Evolutionary conservation across 2,329 filamentous ascomycete genomes (phyloP).

Genomic region (Claviceps humidiphila): DNA sequence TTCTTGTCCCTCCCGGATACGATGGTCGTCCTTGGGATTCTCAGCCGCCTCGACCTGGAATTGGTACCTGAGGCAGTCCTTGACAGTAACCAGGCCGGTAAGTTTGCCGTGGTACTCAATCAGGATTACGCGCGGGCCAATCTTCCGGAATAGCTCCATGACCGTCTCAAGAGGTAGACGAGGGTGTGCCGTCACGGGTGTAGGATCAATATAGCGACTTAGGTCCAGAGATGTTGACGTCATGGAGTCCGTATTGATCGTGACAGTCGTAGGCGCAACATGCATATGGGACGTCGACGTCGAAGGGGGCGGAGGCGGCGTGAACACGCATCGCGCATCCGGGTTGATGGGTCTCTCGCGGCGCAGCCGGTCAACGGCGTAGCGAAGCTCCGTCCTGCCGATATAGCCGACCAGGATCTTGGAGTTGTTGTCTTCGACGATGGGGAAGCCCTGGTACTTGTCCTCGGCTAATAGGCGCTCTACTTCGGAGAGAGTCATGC

Average conservation of each 20-base stretch:
- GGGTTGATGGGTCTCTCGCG: conserved; percentile 54
- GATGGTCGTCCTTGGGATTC: conserved; percentile 48
- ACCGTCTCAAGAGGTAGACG: conserved; percentile 87
- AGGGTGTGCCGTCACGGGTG: conserved; percentile 82
- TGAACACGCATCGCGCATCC: conserved; percentile 62
- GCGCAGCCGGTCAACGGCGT: conserved; percentile 72
- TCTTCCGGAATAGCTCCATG: conserved; percentile 98
- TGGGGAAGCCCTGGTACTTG: conserved; percentile 83
- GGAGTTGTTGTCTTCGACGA: conserved; percentile 60
- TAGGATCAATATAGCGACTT: conserved; percentile 74
- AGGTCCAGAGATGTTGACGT: conserved; percentile 58
- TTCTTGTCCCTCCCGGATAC: conserved; percentile 46
- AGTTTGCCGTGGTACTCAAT: conserved; percentile 81
- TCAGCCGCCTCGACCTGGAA: conserved; percentile 89
- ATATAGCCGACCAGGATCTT: conserved; percentile 82
- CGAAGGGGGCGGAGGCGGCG: conserved; percentile 24
- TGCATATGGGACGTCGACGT: conserved; percentile 20
- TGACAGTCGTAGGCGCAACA: conserved; percentile 31
- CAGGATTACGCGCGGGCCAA: conserved; percentile 84
- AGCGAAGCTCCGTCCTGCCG: conserved; percentile 79
- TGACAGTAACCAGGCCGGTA: conserved; percentile 80
- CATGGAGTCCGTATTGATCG: conserved; percentile 43
- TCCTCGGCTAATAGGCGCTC: conserved; percentile 66
- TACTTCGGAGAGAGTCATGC: conserved; percentile 61
- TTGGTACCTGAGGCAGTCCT: conserved; percentile 94